phyloP scores from a whole-genome alignment of 345 rosid genomes.

The Zanthoxylum bungeanum region DNA sequence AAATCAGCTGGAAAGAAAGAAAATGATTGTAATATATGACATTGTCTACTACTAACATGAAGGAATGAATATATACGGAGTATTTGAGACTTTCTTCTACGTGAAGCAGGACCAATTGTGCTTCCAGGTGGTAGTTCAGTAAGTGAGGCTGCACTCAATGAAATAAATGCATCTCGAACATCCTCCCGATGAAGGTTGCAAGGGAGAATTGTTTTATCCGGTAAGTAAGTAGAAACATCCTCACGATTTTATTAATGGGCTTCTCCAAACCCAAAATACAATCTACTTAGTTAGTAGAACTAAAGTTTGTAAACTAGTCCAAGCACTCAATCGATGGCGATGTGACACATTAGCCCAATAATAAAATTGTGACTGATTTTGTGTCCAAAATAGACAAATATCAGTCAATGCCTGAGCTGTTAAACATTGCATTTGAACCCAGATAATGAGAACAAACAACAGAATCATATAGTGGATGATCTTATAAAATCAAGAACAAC shows the following conservation, averaged over 20 bases:
- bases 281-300: too few relatives aligned
- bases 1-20: not conserved
- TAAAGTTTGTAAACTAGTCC: too few relatives aligned
- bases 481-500: too few relatives aligned
- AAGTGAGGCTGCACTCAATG: slow-evolving; percentile 50
- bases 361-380: too few relatives aligned
- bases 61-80: slow-evolving; percentile 83
- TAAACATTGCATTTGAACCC: too few relatives aligned
- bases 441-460: not conserved
- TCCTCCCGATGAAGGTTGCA: slow-evolving; percentile 94
- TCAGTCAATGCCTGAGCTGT: too few relatives aligned
- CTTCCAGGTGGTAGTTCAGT: slow-evolving; percentile 90
- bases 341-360: too few relatives aligned
- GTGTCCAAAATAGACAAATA: too few relatives aligned
- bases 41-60: slow-evolving; percentile 34
- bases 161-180: slow-evolving; percentile 92
- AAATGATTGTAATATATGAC: not conserved
- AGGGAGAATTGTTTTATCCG: slow-evolving; percentile 75
- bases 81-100: slow-evolving; percentile 90
- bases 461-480: too few relatives aligned
- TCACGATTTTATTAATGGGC: too few relatives aligned
- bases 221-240: slow-evolving; percentile 94
- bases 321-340: too few relatives aligned
- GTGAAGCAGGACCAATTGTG: slow-evolving; percentile 92
- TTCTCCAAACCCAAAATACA: too few relatives aligned